Conservation (phyloP, 345 rosid genomes). For the Sonneratia caseolaris region DNA sequence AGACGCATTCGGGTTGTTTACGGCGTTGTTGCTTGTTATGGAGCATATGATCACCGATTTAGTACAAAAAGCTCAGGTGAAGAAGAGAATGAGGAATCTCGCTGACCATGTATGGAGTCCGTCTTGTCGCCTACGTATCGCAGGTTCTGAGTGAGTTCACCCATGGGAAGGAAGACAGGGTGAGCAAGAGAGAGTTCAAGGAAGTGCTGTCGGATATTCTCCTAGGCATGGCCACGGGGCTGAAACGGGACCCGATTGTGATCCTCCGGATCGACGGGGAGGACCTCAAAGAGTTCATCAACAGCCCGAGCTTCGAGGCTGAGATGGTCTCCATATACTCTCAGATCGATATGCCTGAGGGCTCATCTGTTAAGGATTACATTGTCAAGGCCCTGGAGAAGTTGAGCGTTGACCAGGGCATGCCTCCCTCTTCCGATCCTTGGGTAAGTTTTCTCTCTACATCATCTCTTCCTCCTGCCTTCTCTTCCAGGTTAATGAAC, state of each 20-base stretch:
- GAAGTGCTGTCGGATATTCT: conserved; percentile 82
- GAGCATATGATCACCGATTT: no score
- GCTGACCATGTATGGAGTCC: not conserved
- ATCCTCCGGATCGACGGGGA: conserved; percentile 95
- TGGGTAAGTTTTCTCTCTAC: conserved; percentile 40
- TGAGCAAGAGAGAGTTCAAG: conserved; percentile 73
- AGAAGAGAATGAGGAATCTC: no score
- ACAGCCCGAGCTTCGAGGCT: conserved; percentile 51
- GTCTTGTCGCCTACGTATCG: not conserved
- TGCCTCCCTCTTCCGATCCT: conserved; percentile 77
- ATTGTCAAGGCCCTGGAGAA: conserved; percentile 51
- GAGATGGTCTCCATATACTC: conserved; percentile 56
- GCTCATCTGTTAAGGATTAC: conserved; percentile 33
- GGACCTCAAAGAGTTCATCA: conserved; percentile 75
- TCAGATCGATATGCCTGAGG: conserved; percentile 28
- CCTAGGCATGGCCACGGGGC: conserved; percentile 93
- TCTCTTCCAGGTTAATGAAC: no score
- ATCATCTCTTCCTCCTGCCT: no score
- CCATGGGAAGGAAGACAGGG: conserved; percentile 67
- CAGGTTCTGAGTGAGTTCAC: conserved; percentile 88
- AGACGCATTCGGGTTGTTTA: no score
- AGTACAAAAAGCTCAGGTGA: no score
- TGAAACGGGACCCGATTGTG: conserved; percentile 89
- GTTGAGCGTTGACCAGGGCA: conserved; percentile 80
- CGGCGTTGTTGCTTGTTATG: no score